These are phyloP conservation scores for Jaapia argillacea DNA, from an alignment of 768 basidiomycete species.

Conservation along the genomic window DNA sequence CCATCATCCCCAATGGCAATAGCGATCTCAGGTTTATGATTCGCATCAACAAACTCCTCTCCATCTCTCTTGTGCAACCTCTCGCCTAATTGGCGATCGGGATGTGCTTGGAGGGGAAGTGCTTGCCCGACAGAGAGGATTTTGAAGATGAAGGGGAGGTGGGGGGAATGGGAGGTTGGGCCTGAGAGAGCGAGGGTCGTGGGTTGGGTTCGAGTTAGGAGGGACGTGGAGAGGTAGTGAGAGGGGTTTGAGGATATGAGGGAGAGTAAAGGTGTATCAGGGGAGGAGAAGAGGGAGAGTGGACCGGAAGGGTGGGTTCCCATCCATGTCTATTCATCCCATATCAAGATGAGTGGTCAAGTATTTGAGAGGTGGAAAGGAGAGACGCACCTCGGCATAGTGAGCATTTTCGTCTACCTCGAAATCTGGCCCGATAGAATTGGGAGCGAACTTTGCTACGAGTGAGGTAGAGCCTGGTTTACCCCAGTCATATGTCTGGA, in stretches of 20 bases:
- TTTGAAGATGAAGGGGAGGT: constrained; percentile 49
- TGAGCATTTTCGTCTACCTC: constrained; percentile 30
- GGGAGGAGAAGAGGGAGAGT: constrained; percentile 20
- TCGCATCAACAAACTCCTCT: constrained; percentile 30
- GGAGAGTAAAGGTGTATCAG: constrained; percentile 20
- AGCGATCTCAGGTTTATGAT: constrained; percentile 55
- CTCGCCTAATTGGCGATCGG: constrained; percentile 37
- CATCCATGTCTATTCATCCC: constrained; percentile 56
- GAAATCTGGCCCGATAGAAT: constrained; percentile 21
- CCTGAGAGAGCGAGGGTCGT: constrained; percentile 25
- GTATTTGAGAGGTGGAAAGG: not conserved
- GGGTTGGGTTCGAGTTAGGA: constrained; percentile 16
- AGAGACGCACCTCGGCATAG: constrained; percentile 40
- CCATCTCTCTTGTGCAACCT: constrained; percentile 27
- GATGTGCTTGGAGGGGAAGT: constrained; percentile 48
- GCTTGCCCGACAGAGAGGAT: constrained; percentile 45
- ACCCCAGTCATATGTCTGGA: constrained; percentile 45
- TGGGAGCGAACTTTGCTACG: constrained; percentile 33
- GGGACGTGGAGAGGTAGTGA: constrained; percentile 25
- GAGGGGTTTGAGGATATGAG: constrained; percentile 19
- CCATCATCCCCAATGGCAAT: constrained; percentile 35
- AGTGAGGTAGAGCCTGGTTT: constrained; percentile 36
- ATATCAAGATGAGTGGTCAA: no score
- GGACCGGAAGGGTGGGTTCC: constrained; percentile 47
- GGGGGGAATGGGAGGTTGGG: constrained; percentile 17